Evolutionary conservation across 257 asterid species (phyloP), one percentile per base, ranked within the genome.

Genomic region (Solanum neorickii): DNA sequence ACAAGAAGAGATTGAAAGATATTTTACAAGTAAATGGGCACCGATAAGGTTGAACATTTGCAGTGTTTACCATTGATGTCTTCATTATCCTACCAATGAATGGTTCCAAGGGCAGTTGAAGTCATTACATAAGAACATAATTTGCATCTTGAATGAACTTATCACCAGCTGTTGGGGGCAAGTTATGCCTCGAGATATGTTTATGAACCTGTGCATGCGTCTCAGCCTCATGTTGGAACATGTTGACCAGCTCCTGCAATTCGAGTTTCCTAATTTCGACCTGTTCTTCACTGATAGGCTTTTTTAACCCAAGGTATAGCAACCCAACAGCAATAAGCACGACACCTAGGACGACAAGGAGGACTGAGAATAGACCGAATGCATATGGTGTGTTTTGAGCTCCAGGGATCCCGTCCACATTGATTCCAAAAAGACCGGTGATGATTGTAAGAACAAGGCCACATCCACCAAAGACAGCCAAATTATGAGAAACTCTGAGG

Each of bases 391-490:
- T 93, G 88, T 87, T 91, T 41, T 65, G 66, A 7, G 95, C 90
- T 29, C 99, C 99, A 59, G 99, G 99, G 86, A 96, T 96, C 23
- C 99, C 99, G 56, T 96, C 99, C 84, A 96, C 98, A 6, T 96
- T 96, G 94, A 96, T 95, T 37, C 99, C 99, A 85, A 95, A 96
- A 84, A 96, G 88, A 74, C 98, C 98, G 1, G 98, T 93, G 87
- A 96, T 90, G 84, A 95, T 94, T 83, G 98, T 92, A 80, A 96
- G 98, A 82, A 96, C 92, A 31, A 96, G 96, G 82, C 99, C 98
- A 82, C 98, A 92, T 85, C 99, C 99, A 90, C 99, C 99, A 75
- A 95, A 96, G 35, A 96, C 98, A 0, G 98, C 91, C 91, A 96
- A 89, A 89, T 96, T 96, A 87, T 95, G 99, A 60, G 98, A 94